phyloP scores from a whole-genome alignment of 345 rosid genomes.

The Schrenkiella parvula region DNA sequence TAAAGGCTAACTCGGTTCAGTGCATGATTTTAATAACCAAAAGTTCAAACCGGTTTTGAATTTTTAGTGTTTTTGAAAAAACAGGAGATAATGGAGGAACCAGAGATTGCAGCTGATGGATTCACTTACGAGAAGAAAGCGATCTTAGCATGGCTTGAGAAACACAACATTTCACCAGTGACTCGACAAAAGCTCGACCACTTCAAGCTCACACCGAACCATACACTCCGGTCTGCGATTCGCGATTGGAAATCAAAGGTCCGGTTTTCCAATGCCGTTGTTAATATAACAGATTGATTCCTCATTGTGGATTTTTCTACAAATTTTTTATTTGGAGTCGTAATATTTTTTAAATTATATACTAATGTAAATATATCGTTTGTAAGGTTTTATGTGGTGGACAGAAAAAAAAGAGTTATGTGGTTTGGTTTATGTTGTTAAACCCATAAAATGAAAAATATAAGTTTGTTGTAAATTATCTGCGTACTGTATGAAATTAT shows the following conservation, averaged over 20 bases:
- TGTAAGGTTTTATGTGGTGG: conserved; percentile 12
- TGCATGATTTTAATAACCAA: background rate
- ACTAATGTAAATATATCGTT: conserved; percentile 9
- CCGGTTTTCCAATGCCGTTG: conserved; percentile 22
- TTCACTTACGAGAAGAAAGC: conserved; percentile 78
- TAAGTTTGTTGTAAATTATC: background rate
- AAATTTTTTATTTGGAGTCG: background rate
- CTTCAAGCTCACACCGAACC: conserved; percentile 52
- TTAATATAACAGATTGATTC: background rate
- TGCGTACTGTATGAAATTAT: background rate
- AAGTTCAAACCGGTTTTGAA: background rate
- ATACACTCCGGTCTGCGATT: conserved; percentile 65
- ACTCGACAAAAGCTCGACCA: conserved; percentile 59
- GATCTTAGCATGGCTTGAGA: conserved; percentile 72
- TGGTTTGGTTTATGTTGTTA: conserved; percentile 14
- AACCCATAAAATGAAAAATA: conserved; percentile 1
- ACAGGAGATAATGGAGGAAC: conserved; percentile 84
- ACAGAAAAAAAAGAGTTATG: background rate
- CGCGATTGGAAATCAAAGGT: conserved; percentile 69
- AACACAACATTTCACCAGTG: conserved; percentile 69
- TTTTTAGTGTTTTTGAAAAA: background rate
- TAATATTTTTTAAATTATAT: background rate
- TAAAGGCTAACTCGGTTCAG: background rate
- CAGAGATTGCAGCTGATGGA: conserved; percentile 82
- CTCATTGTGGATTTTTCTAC: background rate